phyloP scores from a whole-genome alignment of 768 basidiomycete genomes.

The Symmetrospora coprosmae region DNA sequence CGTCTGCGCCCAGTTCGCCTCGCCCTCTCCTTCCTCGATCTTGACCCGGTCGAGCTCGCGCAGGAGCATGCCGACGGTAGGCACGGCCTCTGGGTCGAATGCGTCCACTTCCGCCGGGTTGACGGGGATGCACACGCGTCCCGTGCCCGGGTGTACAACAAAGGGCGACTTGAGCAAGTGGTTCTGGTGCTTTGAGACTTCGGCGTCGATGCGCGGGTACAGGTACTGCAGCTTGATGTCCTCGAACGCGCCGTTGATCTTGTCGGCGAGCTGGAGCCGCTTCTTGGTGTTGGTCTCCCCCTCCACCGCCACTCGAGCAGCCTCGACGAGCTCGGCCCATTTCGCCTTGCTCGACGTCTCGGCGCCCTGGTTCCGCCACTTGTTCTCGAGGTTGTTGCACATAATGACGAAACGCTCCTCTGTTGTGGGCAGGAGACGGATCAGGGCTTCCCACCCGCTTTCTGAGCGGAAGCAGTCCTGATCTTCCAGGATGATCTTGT shows the following conservation, averaged over 20 bases:
- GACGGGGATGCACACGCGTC: slow-evolving; percentile 84
- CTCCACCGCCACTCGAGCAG: not conserved
- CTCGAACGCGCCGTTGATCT: slow-evolving; percentile 46
- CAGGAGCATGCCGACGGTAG: slow-evolving; percentile 72
- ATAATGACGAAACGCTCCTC: slow-evolving; percentile 36
- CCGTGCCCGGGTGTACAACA: slow-evolving; percentile 91
- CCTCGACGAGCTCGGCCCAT: not conserved
- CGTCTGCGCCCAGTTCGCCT: slow-evolving; percentile 66
- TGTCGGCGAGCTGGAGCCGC: not conserved
- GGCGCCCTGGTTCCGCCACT: slow-evolving; percentile 18
- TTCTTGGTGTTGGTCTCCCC: slow-evolving; percentile 4
- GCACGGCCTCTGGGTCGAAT: slow-evolving; percentile 73
- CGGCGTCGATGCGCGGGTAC: slow-evolving; percentile 88
- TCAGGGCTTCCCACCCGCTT: slow-evolving; percentile 58
- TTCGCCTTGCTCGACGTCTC: slow-evolving; percentile 10
- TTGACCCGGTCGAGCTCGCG: slow-evolving; percentile 52
- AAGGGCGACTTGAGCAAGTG: slow-evolving; percentile 96
- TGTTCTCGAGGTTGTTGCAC: not conserved
- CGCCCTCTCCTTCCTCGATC: slow-evolving; percentile 6
- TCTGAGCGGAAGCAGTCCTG: slow-evolving; percentile 67
- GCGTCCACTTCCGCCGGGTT: slow-evolving; percentile 58
- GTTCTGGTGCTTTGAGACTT: slow-evolving; percentile 93
- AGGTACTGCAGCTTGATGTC: slow-evolving; percentile 86
- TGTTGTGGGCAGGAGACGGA: slow-evolving; percentile 58
- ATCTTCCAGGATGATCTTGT: slow-evolving; percentile 55